Conservation (phyloP, 139 green algal species). For the Spirogloea muscicola region DNA sequence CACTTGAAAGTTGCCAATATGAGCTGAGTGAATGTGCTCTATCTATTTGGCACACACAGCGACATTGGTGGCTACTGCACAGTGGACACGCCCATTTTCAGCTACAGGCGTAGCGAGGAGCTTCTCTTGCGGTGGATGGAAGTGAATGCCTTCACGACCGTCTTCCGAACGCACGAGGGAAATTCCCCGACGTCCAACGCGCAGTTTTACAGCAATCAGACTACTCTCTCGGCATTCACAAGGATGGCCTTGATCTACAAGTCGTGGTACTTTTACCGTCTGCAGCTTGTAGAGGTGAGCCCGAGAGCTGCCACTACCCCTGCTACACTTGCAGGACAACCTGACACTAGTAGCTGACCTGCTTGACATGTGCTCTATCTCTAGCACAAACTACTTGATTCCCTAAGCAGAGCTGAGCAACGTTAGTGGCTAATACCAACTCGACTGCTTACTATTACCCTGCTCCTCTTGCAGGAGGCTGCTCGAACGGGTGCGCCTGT, state of each 20-base stretch:
- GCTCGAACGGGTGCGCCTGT: slow-evolving; percentile 31
- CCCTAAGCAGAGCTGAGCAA: too few relatives aligned
- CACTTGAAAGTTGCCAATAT: too few relatives aligned
- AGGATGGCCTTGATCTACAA: slow-evolving; percentile 18
- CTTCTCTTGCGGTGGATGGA: slow-evolving; percentile 54
- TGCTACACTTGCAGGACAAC: too few relatives aligned
- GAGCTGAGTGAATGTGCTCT: not conserved
- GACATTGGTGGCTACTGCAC: slow-evolving; percentile 42
- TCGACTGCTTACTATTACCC: too few relatives aligned
- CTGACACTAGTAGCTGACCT: too few relatives aligned
- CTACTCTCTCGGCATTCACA: slow-evolving; percentile 14
- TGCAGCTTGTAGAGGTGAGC: slow-evolving; percentile 20
- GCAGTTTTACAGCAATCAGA: slow-evolving; percentile 32
- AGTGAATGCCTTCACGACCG: slow-evolving; percentile 40
- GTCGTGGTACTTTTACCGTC: slow-evolving; percentile 28
- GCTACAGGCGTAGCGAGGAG: slow-evolving; percentile 28
- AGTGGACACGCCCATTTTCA: slow-evolving; percentile 13
- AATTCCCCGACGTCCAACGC: slow-evolving; percentile 41
- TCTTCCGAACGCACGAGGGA: slow-evolving; percentile 52
- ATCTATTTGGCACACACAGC: not conserved
- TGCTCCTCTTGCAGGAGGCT: slow-evolving; percentile 38
- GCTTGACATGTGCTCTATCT: too few relatives aligned
- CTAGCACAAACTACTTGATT: too few relatives aligned
- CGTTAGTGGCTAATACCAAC: too few relatives aligned
- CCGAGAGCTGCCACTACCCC: too few relatives aligned